Evolutionary conservation across 139 green algal species (phyloP).

Genomic region (Chlamydomonas sphaeroides): DNA sequence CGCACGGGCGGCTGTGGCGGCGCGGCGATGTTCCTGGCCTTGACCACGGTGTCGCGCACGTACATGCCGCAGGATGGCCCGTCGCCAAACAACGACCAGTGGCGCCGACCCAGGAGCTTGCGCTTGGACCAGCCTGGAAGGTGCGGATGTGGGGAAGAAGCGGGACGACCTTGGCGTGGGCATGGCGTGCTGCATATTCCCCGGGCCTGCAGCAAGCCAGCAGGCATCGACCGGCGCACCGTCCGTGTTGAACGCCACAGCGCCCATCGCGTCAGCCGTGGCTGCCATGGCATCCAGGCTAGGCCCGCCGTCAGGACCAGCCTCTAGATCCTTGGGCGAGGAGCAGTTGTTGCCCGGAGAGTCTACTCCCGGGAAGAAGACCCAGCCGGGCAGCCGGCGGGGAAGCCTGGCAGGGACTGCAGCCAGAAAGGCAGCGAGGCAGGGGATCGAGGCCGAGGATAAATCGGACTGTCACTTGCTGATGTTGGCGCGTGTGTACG

Average conservation of each 20-base stretch:
- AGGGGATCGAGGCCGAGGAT: too few species aligned
- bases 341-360: background rate
- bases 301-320: background rate
- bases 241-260: slow-evolving; percentile 4
- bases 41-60: too few species aligned
- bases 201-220: too few species aligned
- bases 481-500: too few species aligned
- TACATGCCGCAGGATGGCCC: background rate
- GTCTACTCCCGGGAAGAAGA: slow-evolving; percentile 15
- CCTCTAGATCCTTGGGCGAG: background rate
- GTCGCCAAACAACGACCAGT: slow-evolving; percentile 4
- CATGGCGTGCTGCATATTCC: too few species aligned
- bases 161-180: too few species aligned
- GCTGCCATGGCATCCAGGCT: background rate
- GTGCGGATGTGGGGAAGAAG: too few species aligned
- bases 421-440: background rate
- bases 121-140: slow-evolving; percentile 17
- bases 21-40: too few species aligned
- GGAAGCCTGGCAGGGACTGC: background rate
- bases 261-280: background rate
- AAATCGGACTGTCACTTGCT: too few species aligned
- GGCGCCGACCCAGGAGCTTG: background rate
- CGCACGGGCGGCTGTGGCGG: too few species aligned
- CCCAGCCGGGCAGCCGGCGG: slow-evolving; percentile 5
- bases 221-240: background rate